Base-by-base conservation (phyloP, 2,329 filamentous ascomycete genomes). In the Chaetomium olivaceum region DNA sequence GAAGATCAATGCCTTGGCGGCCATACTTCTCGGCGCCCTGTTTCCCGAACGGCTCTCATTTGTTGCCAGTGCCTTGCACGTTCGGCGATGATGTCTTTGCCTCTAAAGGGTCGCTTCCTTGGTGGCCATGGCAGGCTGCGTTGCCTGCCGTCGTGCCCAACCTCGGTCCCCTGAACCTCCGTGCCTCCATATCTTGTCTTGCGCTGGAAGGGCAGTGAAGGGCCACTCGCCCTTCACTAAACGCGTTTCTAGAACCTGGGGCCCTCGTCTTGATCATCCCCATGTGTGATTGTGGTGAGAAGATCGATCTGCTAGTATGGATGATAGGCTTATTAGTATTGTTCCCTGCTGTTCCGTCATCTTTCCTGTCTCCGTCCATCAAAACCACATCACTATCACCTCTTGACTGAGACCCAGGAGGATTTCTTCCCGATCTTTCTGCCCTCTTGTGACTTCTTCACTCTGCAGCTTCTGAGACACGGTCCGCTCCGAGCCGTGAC, bases 401-500 rank as follows among this genome's bases (percentile, higher is more conserved):
- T 39, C 31, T 54, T 27, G 51, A 31, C 6, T 31, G 51, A 54
- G 8, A 29, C 51, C 27, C 2, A 54, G 12, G 25, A n/a, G 25
- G 14, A n/a, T 29, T 52, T 29, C 51, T n/a, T n/a, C 14, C 25
- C 14, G 14, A 8, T 6, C 51, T n/a, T 7, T 8, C 29, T 19
- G 19, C 19, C 33, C 31, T 12, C 29, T n/a, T 39, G 33, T 39
- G 31, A 14, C 14, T 21, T 39, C 25, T 19, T 33, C 8, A 33
- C n/a, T 19, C 56, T 58, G 56, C 56, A 58, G 23, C 36, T 21
- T 29, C 23, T 6, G 16, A 58, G 56, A 46, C 56, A 27, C 25
- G 25, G 39, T 58, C 50, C 25, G 57, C 57, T 21, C 57, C 57
- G 46, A 60, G 58, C 52, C 46, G 65, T 68, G 65, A 69, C 67